Conservation (phyloP, 495 filamentous ascomycete species). For the Trichoderma parareesei region DNA sequence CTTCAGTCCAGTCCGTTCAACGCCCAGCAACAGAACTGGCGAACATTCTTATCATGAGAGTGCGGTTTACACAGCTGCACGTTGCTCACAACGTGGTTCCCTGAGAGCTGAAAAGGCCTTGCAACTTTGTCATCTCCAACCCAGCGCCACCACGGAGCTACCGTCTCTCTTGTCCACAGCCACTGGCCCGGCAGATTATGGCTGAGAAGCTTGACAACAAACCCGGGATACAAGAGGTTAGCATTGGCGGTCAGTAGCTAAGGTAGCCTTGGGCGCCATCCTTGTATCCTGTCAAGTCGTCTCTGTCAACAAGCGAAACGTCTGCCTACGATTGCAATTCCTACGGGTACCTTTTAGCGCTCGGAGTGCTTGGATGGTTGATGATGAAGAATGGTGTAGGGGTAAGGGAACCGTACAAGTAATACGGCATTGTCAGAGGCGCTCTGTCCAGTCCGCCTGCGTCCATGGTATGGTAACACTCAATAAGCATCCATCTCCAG, state of each 20-base stretch:
- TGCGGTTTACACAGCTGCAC: not conserved
- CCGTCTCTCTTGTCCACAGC: not conserved
- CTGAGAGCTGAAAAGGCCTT: not conserved
- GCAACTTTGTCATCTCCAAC: not conserved
- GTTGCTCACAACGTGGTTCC: not conserved
- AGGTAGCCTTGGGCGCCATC: not conserved
- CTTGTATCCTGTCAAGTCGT: too few relatives aligned
- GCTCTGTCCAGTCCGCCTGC: too few relatives aligned
- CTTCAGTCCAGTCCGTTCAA: not conserved
- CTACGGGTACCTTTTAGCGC: too few relatives aligned
- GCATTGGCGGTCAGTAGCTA: conserved; percentile 1
- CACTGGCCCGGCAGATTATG: not conserved
- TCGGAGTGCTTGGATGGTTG: too few relatives aligned
- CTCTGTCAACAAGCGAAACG: too few relatives aligned
- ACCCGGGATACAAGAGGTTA: not conserved
- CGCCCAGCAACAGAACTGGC: not conserved
- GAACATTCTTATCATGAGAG: not conserved
- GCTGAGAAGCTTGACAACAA: too few relatives aligned
- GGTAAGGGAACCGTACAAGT: too few relatives aligned
- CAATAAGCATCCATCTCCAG: too few relatives aligned
- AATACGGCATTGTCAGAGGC: too few relatives aligned
- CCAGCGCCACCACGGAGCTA: not conserved
- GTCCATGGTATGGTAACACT: too few relatives aligned
- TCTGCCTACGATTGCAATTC: too few relatives aligned
- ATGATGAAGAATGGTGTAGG: too few relatives aligned